These are phyloP conservation scores for Ustulina deusta DNA, from an alignment of 2,329 filamentous ascomycete species.

Conservation along the genomic window DNA sequence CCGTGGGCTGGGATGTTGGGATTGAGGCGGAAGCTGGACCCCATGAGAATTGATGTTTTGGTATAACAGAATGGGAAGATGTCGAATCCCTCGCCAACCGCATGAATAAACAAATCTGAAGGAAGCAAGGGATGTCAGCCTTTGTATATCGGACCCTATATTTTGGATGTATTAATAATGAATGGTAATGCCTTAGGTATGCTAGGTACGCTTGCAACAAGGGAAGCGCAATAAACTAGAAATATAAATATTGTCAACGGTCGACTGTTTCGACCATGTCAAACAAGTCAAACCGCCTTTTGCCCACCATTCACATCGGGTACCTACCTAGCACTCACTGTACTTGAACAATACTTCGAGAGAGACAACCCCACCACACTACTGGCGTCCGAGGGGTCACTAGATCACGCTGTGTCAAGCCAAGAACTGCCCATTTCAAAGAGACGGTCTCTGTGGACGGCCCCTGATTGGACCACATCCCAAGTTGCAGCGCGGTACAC, in stretches of 20 bases:
- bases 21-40: background rate
- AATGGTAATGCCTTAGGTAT: no score
- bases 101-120: slow-evolving; percentile 35
- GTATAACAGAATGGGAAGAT: background rate
- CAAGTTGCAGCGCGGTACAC: slow-evolving; percentile 20
- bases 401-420: slow-evolving; percentile 17
- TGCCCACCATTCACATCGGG: slow-evolving; percentile 2
- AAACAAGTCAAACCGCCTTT: background rate
- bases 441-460: background rate
- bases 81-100: slow-evolving; percentile 28
- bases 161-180: no score
- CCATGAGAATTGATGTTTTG: background rate
- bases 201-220: background rate
- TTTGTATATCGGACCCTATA: slow-evolving; percentile 10
- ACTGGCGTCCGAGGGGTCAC: no score
- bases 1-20: background rate
- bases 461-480: slow-evolving; percentile 26
- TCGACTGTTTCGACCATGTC: slow-evolving; percentile 6
- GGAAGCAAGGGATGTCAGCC: background rate
- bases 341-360: background rate
- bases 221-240: background rate
- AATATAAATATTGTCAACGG: slow-evolving; percentile 24
- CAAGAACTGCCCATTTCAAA: slow-evolving; percentile 14
- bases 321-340: background rate
- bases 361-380: slow-evolving; percentile 11